These are phyloP conservation scores for Dendrocalamus latiflorus DNA, from an alignment of 202 grass and related monocot species.

Conservation along the genomic window DNA sequence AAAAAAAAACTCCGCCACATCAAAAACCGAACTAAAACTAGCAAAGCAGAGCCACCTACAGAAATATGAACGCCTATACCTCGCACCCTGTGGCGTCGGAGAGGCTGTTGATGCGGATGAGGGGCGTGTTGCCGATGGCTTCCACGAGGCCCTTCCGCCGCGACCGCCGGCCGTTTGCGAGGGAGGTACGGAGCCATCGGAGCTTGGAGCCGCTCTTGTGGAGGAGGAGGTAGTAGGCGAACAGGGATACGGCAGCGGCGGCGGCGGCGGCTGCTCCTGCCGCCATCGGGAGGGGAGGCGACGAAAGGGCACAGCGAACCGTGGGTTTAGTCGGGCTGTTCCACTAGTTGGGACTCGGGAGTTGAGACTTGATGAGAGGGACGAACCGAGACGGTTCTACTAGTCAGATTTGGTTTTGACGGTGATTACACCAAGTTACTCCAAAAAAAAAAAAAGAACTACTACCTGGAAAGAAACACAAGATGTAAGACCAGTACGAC, in stretches of 20 bases:
- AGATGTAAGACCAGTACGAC: too few species aligned
- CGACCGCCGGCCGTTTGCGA: neutral
- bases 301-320: neutral
- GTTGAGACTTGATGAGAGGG: neutral
- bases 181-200: neutral
- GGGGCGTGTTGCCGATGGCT: slow-evolving; percentile 76
- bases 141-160: slow-evolving; percentile 60
- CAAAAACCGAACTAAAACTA: neutral
- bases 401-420: too few species aligned
- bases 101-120: slow-evolving; percentile 95
- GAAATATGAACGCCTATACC: slow-evolving; percentile 19
- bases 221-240: slow-evolving; percentile 49
- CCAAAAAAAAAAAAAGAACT: too few species aligned
- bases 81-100: slow-evolving; percentile 94
- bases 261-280: slow-evolving; percentile 39
- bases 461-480: too few species aligned
- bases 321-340: neutral
- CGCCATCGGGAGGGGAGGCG: slow-evolving; percentile 37
- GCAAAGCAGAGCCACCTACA: neutral
- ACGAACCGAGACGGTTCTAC: too few species aligned
- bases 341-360: neutral
- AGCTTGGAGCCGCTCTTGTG: slow-evolving; percentile 1
- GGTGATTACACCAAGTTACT: too few species aligned
- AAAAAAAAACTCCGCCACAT: neutral
- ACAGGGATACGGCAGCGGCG: slow-evolving; percentile 44